These are phyloP conservation scores for Prunus padus DNA, from an alignment of 306 rosid genomes.

Conservation along the genomic window DNA sequence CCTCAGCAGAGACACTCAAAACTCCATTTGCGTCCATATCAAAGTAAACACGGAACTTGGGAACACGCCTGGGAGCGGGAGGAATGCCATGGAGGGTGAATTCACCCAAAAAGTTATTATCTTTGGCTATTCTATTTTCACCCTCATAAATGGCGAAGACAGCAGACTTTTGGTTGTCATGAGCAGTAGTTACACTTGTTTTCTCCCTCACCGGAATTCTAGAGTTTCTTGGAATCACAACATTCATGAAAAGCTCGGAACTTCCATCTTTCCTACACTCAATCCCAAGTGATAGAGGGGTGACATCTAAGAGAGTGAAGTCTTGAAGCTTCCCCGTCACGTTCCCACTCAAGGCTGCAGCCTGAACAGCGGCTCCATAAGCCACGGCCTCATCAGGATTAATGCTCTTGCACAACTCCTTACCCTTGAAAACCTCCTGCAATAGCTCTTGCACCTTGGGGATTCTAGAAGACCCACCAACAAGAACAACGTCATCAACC, in stretches of 20 bases:
- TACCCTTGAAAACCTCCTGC: not conserved
- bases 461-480: slow-evolving; percentile 1
- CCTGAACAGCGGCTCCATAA: not conserved
- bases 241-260: not conserved
- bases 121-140: fast-evolving
- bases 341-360: not conserved
- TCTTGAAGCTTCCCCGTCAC: not conserved
- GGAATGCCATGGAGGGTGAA: not conserved
- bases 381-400: not conserved
- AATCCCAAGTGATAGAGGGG: not conserved
- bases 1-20: not conserved
- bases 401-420: not conserved
- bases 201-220: not conserved
- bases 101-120: not conserved
- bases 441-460: slow-evolving; percentile 9
- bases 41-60: not conserved
- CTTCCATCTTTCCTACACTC: fast-evolving
- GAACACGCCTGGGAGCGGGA: not conserved
- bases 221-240: not conserved
- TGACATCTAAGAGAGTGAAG: not conserved
- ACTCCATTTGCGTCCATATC: not conserved
- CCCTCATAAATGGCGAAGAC: not conserved
- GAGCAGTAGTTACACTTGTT: fast-evolving
- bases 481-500: not conserved
- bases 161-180: not conserved